Percentiles rank a stretch among this genome's conserved stretches.
Evolutionary conservation across 2,329 filamentous ascomycete genomes (phyloP).

Genomic region (Colletotrichum sp.): DNA sequence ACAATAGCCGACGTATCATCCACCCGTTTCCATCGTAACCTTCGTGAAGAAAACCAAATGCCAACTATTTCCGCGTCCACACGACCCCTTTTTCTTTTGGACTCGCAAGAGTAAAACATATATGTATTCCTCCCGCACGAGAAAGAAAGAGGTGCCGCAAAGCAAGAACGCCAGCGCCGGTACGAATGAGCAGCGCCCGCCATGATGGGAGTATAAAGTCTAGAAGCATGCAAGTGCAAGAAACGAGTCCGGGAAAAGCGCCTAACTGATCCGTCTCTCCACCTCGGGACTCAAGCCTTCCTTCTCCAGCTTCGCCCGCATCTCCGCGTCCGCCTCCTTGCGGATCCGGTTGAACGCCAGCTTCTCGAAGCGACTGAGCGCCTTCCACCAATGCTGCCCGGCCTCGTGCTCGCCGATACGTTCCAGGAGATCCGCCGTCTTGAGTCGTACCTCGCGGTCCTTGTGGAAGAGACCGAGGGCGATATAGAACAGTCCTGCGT

Average conservation of each 20-base stretch:
- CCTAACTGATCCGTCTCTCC: conserved; percentile 56
- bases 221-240: conserved; percentile 9
- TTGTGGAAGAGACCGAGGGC: conserved; percentile 93
- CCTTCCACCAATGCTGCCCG: conserved; percentile 90
- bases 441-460: conserved; percentile 76
- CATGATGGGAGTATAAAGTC: not conserved
- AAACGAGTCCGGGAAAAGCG: conserved; percentile 3
- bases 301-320: conserved; percentile 50
- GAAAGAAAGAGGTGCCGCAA: not conserved
- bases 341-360: conserved; percentile 82
- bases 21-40: conserved; percentile 12
- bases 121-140: not conserved
- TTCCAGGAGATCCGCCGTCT: conserved; percentile 80
- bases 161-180: not conserved
- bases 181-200: not conserved
- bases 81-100: not conserved
- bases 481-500: conserved; percentile 89
- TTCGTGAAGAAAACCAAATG: conserved; percentile 2
- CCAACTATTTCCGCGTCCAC: not conserved
- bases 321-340: conserved; percentile 65
- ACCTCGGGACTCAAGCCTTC: conserved; percentile 44
- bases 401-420: conserved; percentile 86
- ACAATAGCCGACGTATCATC: conserved; percentile 11
- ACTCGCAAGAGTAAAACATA: not conserved
- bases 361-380: conserved; percentile 86